Base-by-base conservation (phyloP, 306 rosid species). In the Castanospermum australe region DNA sequence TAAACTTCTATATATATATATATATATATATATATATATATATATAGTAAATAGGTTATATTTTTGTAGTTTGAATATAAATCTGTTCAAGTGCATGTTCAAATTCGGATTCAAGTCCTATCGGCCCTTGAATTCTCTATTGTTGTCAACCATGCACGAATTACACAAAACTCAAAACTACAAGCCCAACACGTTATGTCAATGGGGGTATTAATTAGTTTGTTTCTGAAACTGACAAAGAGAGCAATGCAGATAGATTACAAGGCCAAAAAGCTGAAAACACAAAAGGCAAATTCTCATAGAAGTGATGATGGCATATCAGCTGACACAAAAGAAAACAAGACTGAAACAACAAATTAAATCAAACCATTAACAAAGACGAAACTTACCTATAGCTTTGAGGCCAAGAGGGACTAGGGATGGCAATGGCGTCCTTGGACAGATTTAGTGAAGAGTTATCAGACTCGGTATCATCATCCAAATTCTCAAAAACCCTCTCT, bases 371-470 rank as follows among this genome's bases (percentile, higher is more conserved):
- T 6, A 13, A 44, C 5, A 21, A 69, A 39, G 18, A n/a, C 71
- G 44, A 3, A 24, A 4, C 47, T 38, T 87, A 86, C 93, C 92
- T 51, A 77, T 87, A 87, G 59, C 87, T 87, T 72, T 87, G 92
- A 71, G 96, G 96, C 96, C 96, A 89, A 4, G 72, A 1, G 48
- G 67, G 5, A 20, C 12, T 81, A 3, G 21, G 9, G 38, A 69
- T 13, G 38, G 63, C 73, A 45, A 6, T 45, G n/a, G 71, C 77
- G n/a, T 75, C 77, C 12, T 28, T 56, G 18, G 91, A 87, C 4
- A 51, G 39, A 38, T 45, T 62, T 68, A 13, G 38, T 14, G 88
- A 51, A 63, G 54, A 75, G 32, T 6, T 54, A 5, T 89, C 93
- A 8, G 90, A 87, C 9, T 85, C 89, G 0, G 80, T 6, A 24